These are phyloP conservation scores for Berberis thunbergii DNA, from an alignment of 164 flowering plant species.

Conservation along the genomic window DNA sequence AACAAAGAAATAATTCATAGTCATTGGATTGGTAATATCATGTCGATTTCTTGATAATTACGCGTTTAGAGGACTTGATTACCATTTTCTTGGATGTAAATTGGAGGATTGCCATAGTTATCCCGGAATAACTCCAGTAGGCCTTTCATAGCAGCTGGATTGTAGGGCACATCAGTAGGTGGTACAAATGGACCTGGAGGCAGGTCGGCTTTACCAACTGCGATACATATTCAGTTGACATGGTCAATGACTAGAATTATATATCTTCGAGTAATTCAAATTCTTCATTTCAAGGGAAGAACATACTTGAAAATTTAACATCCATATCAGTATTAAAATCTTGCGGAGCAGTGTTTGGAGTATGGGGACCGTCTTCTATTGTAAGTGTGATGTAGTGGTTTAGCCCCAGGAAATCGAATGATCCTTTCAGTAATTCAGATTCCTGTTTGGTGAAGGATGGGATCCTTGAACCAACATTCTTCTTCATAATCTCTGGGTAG, in stretches of 20 bases:
- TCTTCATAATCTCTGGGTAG: conserved; percentile 47
- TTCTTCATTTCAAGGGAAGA: too few relatives aligned
- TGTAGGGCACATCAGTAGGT: not conserved
- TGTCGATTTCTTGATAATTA: not conserved
- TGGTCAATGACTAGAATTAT: too few relatives aligned
- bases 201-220: not conserved
- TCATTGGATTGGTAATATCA: too few relatives aligned
- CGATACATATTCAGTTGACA: too few relatives aligned
- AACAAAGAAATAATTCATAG: not conserved
- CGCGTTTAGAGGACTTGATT: not conserved
- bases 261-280: too few relatives aligned
- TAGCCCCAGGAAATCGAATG: too few relatives aligned
- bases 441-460: conserved; percentile 37
- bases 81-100: conserved; percentile 23
- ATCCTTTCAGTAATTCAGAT: conserved; percentile 14
- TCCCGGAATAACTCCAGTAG: conserved; percentile 11
- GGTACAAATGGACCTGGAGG: not conserved
- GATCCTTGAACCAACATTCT: conserved; percentile 31
- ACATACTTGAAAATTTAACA: too few relatives aligned
- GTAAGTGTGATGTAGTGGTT: too few relatives aligned
- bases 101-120: conserved; percentile 15
- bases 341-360: too few relatives aligned
- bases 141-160: conserved; percentile 8
- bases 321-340: too few relatives aligned
- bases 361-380: too few relatives aligned